Conservation (phyloP, 1,284 basidiomycete species). For the Pisolithus thermaeus region DNA sequence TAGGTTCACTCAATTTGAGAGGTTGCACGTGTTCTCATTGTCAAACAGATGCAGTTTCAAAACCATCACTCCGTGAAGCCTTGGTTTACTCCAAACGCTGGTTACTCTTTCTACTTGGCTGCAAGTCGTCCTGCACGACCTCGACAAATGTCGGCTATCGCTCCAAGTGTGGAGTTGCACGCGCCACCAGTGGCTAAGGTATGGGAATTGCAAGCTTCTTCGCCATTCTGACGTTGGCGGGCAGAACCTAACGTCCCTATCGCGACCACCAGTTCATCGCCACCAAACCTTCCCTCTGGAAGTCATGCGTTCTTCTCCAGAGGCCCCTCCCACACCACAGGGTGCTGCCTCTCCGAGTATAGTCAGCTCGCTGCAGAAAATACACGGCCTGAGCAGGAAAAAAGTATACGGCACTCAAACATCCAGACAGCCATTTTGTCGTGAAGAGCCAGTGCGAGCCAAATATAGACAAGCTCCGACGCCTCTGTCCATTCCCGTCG, state of each 20-base stretch:
- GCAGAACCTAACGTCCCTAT: constrained; percentile 11
- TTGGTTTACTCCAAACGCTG: constrained; percentile 36
- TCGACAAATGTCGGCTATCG: background rate
- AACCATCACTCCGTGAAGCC: constrained; percentile 27
- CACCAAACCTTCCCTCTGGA: constrained; percentile 29
- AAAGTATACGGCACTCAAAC: constrained; percentile 53
- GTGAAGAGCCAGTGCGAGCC: constrained; percentile 35
- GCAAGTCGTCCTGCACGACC: constrained; percentile 17
- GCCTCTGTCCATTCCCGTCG: constrained; percentile 28
- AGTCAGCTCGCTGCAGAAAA: constrained; percentile 50
- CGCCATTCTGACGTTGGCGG: constrained; percentile 13
- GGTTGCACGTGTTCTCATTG: constrained; percentile 8
- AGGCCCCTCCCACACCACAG: constrained; percentile 3
- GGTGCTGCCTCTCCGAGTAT: constrained; percentile 32
- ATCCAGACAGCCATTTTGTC: constrained; percentile 44
- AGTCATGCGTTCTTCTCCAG: constrained; percentile 3
- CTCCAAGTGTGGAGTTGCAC: constrained; percentile 1
- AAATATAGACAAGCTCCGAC: constrained; percentile 29
- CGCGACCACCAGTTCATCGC: constrained; percentile 22
- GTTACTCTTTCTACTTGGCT: constrained; percentile 32
- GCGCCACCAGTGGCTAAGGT: constrained; percentile 14
- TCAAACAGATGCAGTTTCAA: constrained; percentile 38
- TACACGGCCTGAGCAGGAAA: constrained; percentile 58
- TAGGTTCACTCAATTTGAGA: constrained; percentile 28
- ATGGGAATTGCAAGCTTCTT: background rate